Evolutionary conservation across 1,139 yeast genomes (phyloP).

Genomic region (Pichia sorboxylosa): DNA sequence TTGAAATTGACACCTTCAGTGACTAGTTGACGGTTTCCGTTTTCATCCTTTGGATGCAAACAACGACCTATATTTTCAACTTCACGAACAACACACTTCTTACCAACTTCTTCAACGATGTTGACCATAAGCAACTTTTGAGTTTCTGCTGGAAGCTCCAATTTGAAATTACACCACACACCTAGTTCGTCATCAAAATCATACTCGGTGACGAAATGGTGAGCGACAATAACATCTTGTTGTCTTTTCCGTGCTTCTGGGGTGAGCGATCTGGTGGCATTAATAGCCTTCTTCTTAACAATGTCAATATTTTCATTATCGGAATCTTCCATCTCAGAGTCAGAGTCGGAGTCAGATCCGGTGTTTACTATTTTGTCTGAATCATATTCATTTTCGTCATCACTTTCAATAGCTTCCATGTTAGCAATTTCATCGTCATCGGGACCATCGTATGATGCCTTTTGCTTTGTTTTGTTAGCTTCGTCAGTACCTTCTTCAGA

Average conservation of each 20-base stretch:
- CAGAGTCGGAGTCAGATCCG: conserved; percentile 27
- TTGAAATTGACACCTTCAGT: conserved; percentile 97
- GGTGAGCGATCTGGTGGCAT: conserved; percentile 26
- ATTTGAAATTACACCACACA: conserved; percentile 83
- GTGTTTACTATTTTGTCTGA: conserved; percentile 25
- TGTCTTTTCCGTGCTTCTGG: conserved; percentile 74
- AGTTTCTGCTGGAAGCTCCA: conserved; percentile 75
- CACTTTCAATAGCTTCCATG: conserved; percentile 70
- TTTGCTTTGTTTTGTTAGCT: conserved; percentile 58
- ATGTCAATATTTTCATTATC: conserved; percentile 11
- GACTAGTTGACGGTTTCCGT: conserved; percentile 58
- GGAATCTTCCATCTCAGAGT: conserved; percentile 22
- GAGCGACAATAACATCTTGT: conserved; percentile 63
- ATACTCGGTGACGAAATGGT: conserved; percentile 63
- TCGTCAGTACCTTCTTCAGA: conserved; percentile 56
- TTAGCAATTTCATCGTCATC: conserved; percentile 88
- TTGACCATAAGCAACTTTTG: conserved; percentile 96
- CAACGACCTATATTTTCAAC: conserved; percentile 88
- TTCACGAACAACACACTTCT: conserved; percentile 85
- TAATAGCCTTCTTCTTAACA: conserved; percentile 10
- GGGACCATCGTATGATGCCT: conserved; percentile 88
- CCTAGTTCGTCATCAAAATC: conserved; percentile 85
- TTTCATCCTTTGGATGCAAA: conserved; percentile 67
- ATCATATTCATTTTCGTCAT: conserved; percentile 46
- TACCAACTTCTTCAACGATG: conserved; percentile 86